Evolutionary conservation across 2,329 filamentous ascomycete species (phyloP), one percentile per base, ranked within the genome.

Genomic region (Botrytis medusae): DNA sequence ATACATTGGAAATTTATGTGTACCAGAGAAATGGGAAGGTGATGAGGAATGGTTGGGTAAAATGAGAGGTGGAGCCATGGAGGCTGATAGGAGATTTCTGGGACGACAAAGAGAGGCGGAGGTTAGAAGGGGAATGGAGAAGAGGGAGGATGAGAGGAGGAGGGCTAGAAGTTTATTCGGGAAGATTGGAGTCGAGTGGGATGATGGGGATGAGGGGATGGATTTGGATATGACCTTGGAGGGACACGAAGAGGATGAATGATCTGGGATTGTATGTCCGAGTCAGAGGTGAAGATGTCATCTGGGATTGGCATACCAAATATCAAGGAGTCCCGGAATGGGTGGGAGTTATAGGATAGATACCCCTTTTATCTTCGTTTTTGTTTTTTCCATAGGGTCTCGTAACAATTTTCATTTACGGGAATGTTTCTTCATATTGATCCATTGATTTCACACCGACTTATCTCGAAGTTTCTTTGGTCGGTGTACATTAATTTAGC

Each of bases 1-100:
- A 25, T 97, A 93, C 86, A 85, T 93, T 25, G 91, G 87, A 10
- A 93, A 97, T 80, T 82, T 97, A 54, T 80, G 83, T 40, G 78
- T 90, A 34, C 85, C 85, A 5, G 69, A 73, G 22, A 37, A 79
- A 25, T 74, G 77, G 59, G 76, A 74, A n/a, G 73, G 75, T 18
- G 72, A 77, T 20, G 69, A 71, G 32, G 22, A 78, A 70, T 34
- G 65, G 22, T 74, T 76, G 29, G 77, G 78, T 40, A 62, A 7
- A 63, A 71, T 72, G 25, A 37, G 51, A 14, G 62, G 42, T 51
- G 67, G 63, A 64, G 42, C 69, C 60, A 51, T 73, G 22, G 72
- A 75, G 69, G 67, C 73, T 12, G 76, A 79, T 34, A 72, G 67
- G 32, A 77, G 77, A 67, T 75, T 79, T 48, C 18, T 77, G 25